Conservation (phyloP, 768 basidiomycete species). For the Hygrocybe coccinea region DNA sequence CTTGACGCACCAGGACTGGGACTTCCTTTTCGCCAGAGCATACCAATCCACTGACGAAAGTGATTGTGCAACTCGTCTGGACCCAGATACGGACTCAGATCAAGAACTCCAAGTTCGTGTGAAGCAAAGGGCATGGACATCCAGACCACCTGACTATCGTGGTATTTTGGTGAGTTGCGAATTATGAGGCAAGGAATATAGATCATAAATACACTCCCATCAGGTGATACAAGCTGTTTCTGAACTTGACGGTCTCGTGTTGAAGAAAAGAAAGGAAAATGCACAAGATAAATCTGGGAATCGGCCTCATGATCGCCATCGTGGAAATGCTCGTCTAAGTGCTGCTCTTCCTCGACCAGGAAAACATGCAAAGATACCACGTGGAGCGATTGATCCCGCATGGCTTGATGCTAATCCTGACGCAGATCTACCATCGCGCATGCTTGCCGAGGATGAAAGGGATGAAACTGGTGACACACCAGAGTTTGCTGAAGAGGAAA, state of each 20-base stretch:
- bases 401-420: not conserved
- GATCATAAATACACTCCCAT: not conserved
- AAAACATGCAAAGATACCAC: not conserved
- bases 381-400: not conserved
- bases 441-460: not conserved
- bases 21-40: not conserved
- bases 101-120: not conserved
- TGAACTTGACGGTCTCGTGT: not conserved
- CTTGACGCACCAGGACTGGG: not conserved
- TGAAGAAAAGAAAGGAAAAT: not conserved
- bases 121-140: not conserved
- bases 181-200: not conserved
- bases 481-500: not conserved
- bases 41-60: conserved; percentile 4
- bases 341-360: not conserved
- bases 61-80: not conserved
- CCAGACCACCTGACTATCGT: not conserved
- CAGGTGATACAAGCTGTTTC: not conserved
- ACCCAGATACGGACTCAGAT: not conserved
- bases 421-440: not conserved
- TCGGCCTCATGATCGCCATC: not conserved
- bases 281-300: not conserved
- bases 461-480: not conserved
- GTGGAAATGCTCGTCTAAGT: not conserved
- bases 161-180: not conserved